These are phyloP conservation scores for Neopestalotiopsis sp. DNA, from an alignment of 2,329 filamentous ascomycete species.

Conservation along the genomic window DNA sequence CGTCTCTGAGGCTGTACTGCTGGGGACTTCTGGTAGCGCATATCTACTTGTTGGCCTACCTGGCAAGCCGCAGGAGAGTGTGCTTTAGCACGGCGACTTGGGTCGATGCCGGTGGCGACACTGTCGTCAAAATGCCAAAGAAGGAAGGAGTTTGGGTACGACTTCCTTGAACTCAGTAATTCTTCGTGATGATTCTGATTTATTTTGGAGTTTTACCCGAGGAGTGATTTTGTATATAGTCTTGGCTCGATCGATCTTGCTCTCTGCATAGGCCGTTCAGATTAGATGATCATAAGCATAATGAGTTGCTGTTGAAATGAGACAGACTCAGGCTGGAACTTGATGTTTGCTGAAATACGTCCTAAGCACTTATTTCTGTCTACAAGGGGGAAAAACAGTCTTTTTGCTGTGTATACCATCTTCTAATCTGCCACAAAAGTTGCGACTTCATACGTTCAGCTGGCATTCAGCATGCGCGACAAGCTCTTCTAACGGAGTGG, in stretches of 20 bases:
- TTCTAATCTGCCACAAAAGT: too few species aligned
- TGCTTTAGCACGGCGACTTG: conserved; percentile 64
- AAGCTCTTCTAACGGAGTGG: background rate
- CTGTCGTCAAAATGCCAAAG: conserved; percentile 50
- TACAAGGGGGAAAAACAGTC: too few species aligned
- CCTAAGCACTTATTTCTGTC: too few species aligned
- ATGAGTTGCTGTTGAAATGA: background rate
- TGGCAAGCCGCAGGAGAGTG: conserved; percentile 70
- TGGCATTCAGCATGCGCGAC: too few species aligned
- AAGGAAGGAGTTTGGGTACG: conserved; percentile 19
- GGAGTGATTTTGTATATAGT: background rate
- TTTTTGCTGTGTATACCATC: too few species aligned
- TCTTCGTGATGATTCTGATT: too few species aligned
- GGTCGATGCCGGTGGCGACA: conserved; percentile 66
- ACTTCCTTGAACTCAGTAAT: too few species aligned
- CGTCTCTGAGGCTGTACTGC: conserved; percentile 70
- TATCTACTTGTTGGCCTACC: conserved; percentile 75
- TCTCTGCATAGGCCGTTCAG: background rate
- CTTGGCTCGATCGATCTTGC: background rate
- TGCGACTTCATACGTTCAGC: too few species aligned
- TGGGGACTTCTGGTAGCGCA: conserved; percentile 78
- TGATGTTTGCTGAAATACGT: background rate
- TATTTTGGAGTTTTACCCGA: background rate
- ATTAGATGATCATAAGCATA: background rate
- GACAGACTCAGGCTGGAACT: background rate